A percentile compares a stretch with the other conserved stretches of the same genome.
Conservation (phyloP, 192 early-diverging fungal genomes). For the Anaeromyces robustus region DNA sequence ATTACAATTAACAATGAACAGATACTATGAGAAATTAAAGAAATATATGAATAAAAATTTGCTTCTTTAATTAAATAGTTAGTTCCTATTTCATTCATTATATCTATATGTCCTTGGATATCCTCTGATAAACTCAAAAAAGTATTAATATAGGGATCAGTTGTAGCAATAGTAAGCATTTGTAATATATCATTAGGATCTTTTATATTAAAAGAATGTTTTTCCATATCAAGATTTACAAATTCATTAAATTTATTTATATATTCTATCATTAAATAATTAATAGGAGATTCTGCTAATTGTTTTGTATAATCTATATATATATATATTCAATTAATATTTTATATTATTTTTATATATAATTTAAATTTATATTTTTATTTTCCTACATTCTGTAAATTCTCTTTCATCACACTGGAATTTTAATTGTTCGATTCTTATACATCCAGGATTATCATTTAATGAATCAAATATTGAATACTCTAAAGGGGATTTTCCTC, state of each 20-base stretch:
- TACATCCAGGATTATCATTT: not conserved
- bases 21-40: not conserved
- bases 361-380: not conserved
- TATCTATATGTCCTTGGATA: not conserved
- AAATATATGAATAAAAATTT: not conserved
- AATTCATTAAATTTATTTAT: not conserved
- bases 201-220: not conserved
- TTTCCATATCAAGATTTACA: not conserved
- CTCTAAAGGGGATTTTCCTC: not conserved
- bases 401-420: not conserved
- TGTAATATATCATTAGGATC: not conserved
- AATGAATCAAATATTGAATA: not conserved
- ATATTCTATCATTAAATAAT: not conserved
- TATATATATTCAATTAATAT: not conserved
- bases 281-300: not conserved
- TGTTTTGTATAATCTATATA: not conserved
- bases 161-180: not conserved
- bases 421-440: not conserved
- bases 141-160: not conserved
- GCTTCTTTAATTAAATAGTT: not conserved
- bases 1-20: not conserved
- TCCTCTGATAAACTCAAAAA: not conserved
- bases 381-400: not conserved
- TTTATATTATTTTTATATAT: not conserved
- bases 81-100: not conserved